Conservation (phyloP, 768 basidiomycete genomes). For the Calocera cornea region DNA sequence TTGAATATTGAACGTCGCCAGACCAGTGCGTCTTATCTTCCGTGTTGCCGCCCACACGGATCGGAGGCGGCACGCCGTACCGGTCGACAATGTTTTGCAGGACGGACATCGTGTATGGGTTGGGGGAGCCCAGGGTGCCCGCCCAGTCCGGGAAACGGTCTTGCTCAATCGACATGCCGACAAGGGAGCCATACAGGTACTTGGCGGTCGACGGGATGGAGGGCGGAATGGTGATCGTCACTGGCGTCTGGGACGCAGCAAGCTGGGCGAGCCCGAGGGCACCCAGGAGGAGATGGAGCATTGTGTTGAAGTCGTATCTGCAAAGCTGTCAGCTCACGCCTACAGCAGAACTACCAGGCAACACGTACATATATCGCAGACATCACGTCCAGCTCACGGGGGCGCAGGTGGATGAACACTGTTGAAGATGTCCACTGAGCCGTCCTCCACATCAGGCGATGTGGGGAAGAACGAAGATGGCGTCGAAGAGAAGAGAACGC, state of each 20-base stretch:
- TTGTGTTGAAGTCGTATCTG: not conserved
- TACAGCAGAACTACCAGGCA: not conserved
- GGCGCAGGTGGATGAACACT: not conserved
- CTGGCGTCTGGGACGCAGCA: not conserved
- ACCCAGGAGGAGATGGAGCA: not conserved
- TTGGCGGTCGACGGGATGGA: not conserved
- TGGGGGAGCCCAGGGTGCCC: constrained; percentile 33
- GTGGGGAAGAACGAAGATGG: not conserved
- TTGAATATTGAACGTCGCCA: constrained; percentile 32
- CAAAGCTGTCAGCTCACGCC: not conserved
- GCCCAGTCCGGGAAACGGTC: constrained; percentile 59
- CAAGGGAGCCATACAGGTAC: constrained; percentile 22
- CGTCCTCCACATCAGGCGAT: not conserved
- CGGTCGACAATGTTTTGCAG: constrained; percentile 42
- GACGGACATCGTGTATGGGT: constrained; percentile 47
- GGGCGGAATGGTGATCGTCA: not conserved
- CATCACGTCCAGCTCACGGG: not conserved
- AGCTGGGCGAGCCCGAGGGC: not conserved
- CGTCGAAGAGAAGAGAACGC: not conserved
- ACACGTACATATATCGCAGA: not conserved
- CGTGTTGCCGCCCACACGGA: constrained; percentile 44
- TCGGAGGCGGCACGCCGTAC: constrained; percentile 39
- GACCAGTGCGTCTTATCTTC: constrained; percentile 48
- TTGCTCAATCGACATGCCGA: constrained; percentile 58
- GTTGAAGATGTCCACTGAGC: not conserved